Evolutionary conservation across 305 asterid genomes (phyloP).

Genomic region (Fraxinus xanthoxyloides): DNA sequence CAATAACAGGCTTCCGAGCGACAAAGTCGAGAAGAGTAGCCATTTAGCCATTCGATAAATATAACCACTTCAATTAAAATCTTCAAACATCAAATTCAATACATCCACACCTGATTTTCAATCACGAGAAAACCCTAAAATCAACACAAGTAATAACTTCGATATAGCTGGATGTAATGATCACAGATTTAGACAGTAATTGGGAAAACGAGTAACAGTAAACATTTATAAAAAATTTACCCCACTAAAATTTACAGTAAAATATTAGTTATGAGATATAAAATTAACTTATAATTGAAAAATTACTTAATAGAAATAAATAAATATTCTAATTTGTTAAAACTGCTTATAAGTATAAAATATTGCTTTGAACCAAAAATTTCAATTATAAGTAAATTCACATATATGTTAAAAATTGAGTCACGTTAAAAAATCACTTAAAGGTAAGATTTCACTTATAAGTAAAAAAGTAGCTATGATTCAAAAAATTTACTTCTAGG

Average conservation of each 20-base stretch:
- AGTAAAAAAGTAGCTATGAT: background rate
- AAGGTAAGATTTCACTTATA: too few species aligned
- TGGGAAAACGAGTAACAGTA: background rate
- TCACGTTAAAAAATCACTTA: background rate
- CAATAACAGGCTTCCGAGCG: slow-evolving; percentile 31
- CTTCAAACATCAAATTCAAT: background rate
- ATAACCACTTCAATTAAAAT: background rate
- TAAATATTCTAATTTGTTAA: background rate
- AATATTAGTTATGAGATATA: background rate
- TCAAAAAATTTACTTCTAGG: background rate
- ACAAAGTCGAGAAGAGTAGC: slow-evolving; percentile 21
- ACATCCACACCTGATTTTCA: background rate
- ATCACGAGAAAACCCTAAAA: background rate
- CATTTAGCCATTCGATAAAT: slow-evolving; percentile 20
- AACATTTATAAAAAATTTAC: background rate
- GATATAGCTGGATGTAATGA: background rate
- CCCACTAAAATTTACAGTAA: too few species aligned
- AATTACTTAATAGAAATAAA: background rate
- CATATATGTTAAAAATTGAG: too few species aligned
- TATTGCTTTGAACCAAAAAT: background rate
- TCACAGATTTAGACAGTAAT: background rate
- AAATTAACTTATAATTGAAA: background rate
- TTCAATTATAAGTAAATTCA: background rate
- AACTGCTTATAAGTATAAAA: background rate
- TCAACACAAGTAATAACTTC: background rate